phyloP scores from a whole-genome alignment of 306 rosid genomes.

The Lupinus albus region DNA sequence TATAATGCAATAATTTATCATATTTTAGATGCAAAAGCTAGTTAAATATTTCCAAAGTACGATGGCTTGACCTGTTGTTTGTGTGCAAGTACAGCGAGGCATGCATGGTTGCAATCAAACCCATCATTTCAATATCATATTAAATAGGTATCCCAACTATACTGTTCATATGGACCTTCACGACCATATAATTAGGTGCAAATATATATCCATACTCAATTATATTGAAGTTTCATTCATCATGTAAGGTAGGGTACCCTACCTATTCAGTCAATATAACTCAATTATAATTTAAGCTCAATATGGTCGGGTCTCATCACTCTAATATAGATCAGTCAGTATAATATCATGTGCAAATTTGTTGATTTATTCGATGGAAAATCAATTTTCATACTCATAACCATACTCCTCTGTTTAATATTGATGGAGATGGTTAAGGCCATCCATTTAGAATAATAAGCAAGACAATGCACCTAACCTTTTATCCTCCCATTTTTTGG shows the following conservation, averaged over 20 bases:
- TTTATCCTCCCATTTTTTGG: conserved; percentile 33
- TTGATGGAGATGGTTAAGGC: conserved; percentile 47
- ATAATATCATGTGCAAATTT: conserved; percentile 56
- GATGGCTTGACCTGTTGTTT: conserved; percentile 30
- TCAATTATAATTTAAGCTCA: too few species aligned
- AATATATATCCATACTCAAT: too few species aligned
- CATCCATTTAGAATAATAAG: conserved; percentile 32
- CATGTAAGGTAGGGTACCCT: too few species aligned
- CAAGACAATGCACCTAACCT: conserved; percentile 20
- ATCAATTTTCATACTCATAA: conserved; percentile 31
- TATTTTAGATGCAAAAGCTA: conserved; percentile 5
- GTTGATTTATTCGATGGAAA: conserved; percentile 43
- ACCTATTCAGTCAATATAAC: too few species aligned
- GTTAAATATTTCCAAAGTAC: conserved; percentile 14
- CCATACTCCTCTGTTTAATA: conserved; percentile 42
- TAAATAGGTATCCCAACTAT: conserved; percentile 39
- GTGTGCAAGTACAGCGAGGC: conserved; percentile 21
- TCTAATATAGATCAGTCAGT: too few species aligned
- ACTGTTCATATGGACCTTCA: conserved; percentile 30
- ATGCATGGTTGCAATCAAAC: conserved; percentile 33
- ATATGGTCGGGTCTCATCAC: too few species aligned
- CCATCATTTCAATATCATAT: conserved; percentile 27
- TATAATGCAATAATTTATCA: neutral
- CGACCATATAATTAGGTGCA: conserved; percentile 10
- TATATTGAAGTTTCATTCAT: too few species aligned